Evolutionary conservation across 805 yeast genomes (phyloP).

Genomic region (Ogataea pignaliae): DNA sequence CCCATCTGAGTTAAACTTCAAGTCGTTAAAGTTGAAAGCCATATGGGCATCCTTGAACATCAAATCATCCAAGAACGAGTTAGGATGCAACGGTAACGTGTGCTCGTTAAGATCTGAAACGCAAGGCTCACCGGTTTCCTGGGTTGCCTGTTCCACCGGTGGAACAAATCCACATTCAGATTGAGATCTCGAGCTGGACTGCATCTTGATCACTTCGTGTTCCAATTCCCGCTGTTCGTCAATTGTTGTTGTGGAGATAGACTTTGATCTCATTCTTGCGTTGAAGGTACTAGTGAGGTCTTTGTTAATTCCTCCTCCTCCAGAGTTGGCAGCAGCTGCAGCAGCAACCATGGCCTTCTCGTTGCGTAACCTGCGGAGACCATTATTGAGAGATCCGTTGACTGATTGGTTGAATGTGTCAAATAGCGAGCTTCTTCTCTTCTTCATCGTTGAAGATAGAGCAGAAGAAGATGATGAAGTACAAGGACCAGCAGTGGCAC

Average conservation of each 20-base stretch:
- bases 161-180: conserved; percentile 12
- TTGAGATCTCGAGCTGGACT: conserved; percentile 16
- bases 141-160: not conserved
- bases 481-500: not conserved
- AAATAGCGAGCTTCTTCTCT: conserved; percentile 20
- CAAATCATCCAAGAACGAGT: conserved; percentile 10
- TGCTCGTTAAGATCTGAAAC: too few relatives aligned
- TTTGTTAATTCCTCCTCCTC: not conserved
- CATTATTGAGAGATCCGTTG: conserved; percentile 23
- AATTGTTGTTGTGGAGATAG: conserved; percentile 8
- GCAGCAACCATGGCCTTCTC: conserved; percentile 6
- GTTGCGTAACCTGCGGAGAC: conserved; percentile 20
- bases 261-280: conserved; percentile 11
- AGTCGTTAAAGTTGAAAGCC: conserved; percentile 3
- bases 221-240: conserved; percentile 12
- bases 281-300: not conserved
- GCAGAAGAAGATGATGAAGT: conserved; percentile 4
- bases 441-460: conserved; percentile 1
- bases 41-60: conserved; percentile 5
- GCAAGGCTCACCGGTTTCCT: not conserved
- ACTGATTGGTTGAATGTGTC: conserved; percentile 25
- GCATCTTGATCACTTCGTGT: conserved; percentile 13
- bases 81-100: conserved; percentile 5
- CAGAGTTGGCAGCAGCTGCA: too few relatives aligned
- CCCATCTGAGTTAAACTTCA: conserved; percentile 1